Percentiles rank a stretch among this genome's conserved stretches.
Evolutionary conservation across 306 rosid species (phyloP).

Genomic region (Vachellia collinsii): DNA sequence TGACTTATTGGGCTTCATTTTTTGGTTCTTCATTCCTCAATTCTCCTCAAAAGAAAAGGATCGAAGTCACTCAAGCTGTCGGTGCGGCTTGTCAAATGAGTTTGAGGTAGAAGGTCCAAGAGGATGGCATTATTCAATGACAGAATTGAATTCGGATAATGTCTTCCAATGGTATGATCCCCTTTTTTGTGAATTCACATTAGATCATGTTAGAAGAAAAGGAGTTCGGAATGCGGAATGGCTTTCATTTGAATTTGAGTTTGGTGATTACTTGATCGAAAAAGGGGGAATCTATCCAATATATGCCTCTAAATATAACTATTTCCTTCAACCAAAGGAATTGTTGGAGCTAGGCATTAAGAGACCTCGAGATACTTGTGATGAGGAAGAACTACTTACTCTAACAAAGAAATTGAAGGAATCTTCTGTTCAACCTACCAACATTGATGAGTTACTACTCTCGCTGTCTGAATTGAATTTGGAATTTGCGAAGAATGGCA

Average conservation of each 20-base stretch:
- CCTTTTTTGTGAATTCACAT: conserved; percentile 5
- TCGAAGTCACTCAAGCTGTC: background rate
- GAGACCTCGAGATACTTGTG: conserved; percentile 10
- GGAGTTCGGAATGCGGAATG: rapidly evolving
- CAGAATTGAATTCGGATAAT: conserved; percentile 1
- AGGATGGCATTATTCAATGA: no score
- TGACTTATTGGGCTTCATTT: background rate
- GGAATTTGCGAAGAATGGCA: background rate
- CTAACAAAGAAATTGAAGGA: no score
- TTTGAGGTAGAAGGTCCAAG: background rate
- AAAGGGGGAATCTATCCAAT: conserved; percentile 1
- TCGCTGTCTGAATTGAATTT: background rate
- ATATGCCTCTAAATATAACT: background rate
- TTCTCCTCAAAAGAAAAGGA: background rate
- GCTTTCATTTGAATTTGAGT: background rate
- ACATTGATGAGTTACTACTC: background rate
- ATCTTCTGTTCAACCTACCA: no score
- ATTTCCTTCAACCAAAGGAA: conserved; percentile 7
- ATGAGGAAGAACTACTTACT: no score
- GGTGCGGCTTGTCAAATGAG: rapidly evolving
- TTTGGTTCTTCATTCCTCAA: conserved; percentile 1
- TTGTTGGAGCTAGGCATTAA: background rate
- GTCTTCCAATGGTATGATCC: conserved; percentile 41
- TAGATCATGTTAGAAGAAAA: background rate
- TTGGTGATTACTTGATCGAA: background rate